A percentile compares a stretch with the other conserved stretches of the same genome.
Conservation (phyloP, 2,329 filamentous ascomycete species). For the Cladosporium sp. region DNA sequence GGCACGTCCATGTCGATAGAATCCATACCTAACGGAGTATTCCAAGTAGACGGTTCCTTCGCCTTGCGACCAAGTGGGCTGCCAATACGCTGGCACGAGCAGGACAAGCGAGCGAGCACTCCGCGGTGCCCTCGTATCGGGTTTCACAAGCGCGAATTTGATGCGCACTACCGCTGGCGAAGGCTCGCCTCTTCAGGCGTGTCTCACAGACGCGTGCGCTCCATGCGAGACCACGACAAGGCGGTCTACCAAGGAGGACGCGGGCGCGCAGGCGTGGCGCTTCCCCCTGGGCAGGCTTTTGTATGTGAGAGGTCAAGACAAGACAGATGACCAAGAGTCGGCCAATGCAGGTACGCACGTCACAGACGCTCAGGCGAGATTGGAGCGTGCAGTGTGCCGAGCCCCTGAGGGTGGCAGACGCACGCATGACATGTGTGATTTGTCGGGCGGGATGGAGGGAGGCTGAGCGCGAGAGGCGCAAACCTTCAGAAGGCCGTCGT, state of each 20-base stretch:
- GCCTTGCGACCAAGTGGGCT: not conserved
- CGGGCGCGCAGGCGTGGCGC: not conserved
- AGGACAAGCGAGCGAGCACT: not conserved
- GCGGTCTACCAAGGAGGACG: not conserved
- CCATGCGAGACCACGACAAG: not conserved
- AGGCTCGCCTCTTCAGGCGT: not conserved
- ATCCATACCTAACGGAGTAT: not conserved
- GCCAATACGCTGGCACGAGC: not conserved
- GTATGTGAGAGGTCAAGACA: not conserved
- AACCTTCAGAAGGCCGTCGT: not conserved
- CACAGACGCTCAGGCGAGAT: not conserved
- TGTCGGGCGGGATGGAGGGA: not conserved
- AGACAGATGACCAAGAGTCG: not conserved
- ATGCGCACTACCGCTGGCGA: not conserved
- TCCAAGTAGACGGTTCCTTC: not conserved
- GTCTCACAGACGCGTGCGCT: not conserved
- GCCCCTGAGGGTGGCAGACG: not conserved
- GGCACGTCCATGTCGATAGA: not conserved
- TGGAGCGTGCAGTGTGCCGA: too few relatives aligned
- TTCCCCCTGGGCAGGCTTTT: not conserved
- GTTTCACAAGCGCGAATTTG: not conserved
- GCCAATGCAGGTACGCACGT: not conserved
- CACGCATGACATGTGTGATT: not conserved
- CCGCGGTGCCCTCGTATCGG: not conserved
- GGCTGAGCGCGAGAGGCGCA: not conserved